Base-by-base conservation (phyloP, 192 early-diverging fungal species). In the Mortierella alpina region DNA sequence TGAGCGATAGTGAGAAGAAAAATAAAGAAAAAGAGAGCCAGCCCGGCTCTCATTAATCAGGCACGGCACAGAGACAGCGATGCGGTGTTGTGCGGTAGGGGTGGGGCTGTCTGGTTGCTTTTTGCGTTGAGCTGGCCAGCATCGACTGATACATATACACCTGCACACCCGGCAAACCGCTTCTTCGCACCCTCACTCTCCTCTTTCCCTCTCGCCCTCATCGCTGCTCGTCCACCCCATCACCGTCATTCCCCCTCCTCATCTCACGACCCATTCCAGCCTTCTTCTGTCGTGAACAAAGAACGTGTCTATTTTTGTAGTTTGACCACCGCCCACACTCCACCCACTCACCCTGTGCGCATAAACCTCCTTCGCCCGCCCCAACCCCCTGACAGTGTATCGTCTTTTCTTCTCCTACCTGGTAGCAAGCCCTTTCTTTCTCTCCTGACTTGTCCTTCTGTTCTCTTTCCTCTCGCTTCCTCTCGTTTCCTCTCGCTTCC, bases 361-460 rank as follows among this genome's bases (percentile, higher is more conserved):
- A 40, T 22, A 22, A 46, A 13, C 57, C 17, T 9, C 14, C 23
- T 40, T 40, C 8, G 23, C 23, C 57, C 18, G 39, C 11, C n/a
- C 42, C 41, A 31, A 31, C 44, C 59, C 59, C 39, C 59, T 46
- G 44, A 61, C 31, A 58, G 46, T 50, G 5, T 22, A 40, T 59
- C 8, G 15, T 31, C 52, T 40, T 49, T 9, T 44, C 31, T 50
- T 60, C 17, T 22, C 17, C 20, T 47, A 14, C 39, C 42, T 41
- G 9, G 7, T 4, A 15, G 46, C 60, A 45, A n/a, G 18, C 45
- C 49, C 63, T 64, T 51, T 49, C 46, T 15, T 49, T 50, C 22
- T 31, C 51, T 51, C 58, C 68, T 53, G 49, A 22, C 42, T 39
- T 50, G 52, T 22, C 39, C 31, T 53, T 59, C 40, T 23, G 58